Conservation (phyloP, 2,329 filamentous ascomycete genomes). For the Pseudohalonectria lignicola region DNA sequence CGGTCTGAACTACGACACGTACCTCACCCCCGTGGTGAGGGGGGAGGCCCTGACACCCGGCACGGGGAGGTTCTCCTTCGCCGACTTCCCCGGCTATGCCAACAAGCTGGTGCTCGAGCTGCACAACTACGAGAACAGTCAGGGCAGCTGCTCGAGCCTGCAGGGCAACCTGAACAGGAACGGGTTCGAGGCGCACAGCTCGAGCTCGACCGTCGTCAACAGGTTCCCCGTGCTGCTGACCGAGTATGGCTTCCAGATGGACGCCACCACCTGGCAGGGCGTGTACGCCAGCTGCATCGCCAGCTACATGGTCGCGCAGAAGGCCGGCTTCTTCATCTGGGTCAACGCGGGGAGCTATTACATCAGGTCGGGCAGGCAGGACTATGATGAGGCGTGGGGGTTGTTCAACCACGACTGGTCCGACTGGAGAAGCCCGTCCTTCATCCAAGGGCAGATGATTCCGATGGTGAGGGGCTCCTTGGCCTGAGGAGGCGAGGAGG, state of each 20-base stretch:
- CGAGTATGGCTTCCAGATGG: conserved; percentile 43
- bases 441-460: conserved; percentile 27
- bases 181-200: conserved; percentile 41
- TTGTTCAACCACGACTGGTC: conserved; percentile 43
- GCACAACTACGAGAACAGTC: conserved; percentile 47
- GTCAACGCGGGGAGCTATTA: conserved; percentile 50
- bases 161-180: conserved; percentile 32
- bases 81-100: conserved; percentile 35
- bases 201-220: conserved; percentile 17
- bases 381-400: conserved; percentile 48
- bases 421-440: conserved; percentile 31
- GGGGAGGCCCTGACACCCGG: conserved; percentile 36
- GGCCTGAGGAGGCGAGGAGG: conserved; percentile 4
- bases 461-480: conserved; percentile 25
- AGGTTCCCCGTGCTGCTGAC: conserved; percentile 38
- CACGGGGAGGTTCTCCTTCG: conserved; percentile 27
- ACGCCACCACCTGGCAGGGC: conserved; percentile 29
- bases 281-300: conserved; percentile 43
- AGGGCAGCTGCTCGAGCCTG: conserved; percentile 33
- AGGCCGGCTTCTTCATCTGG: conserved; percentile 48
- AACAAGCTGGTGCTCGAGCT: conserved; percentile 49
- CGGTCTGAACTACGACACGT: conserved; percentile 46
- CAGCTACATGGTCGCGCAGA: conserved; percentile 32
- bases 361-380: conserved; percentile 36
- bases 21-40: conserved; percentile 36